Conservation (phyloP, 257 asterid species). For the Solanum gracilifrons region DNA sequence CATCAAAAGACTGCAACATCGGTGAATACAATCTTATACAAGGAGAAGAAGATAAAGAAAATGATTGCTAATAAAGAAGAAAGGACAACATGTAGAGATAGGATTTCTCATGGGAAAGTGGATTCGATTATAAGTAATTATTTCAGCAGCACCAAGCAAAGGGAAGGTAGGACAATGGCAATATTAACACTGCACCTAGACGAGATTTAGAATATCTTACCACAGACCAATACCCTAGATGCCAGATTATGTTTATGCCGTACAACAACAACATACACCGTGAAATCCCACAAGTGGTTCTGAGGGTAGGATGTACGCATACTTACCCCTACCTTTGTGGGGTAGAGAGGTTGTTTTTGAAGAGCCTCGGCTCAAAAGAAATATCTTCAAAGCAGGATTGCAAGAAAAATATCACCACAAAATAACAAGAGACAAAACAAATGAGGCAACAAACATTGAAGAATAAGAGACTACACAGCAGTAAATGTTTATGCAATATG, state of each 20-base stretch:
- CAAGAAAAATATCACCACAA: not conserved
- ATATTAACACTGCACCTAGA: not conserved
- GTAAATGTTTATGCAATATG: not conserved
- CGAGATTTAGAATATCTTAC: not conserved
- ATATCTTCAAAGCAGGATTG: not conserved
- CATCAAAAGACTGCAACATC: not conserved
- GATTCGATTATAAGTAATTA: not conserved
- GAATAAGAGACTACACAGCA: not conserved
- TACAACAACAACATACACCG: not conserved
- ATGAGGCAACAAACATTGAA: not conserved
- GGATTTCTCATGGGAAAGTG: not conserved
- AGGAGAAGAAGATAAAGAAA: not conserved
- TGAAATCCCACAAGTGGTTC: not conserved
- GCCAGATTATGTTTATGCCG: not conserved
- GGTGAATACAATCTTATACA: not conserved
- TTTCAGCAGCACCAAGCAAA: not conserved
- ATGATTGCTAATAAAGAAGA: not conserved
- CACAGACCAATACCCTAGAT: not conserved
- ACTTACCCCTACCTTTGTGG: not conserved
- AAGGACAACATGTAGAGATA: not conserved
- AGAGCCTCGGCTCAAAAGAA: not conserved
- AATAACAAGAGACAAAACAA: not conserved
- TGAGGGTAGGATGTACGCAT: not conserved
- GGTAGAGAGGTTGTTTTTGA: not conserved
- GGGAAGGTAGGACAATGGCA: not conserved